Evolutionary conservation across 2,329 filamentous ascomycete species (phyloP).

Genomic region (Sordariomycetes sp.): DNA sequence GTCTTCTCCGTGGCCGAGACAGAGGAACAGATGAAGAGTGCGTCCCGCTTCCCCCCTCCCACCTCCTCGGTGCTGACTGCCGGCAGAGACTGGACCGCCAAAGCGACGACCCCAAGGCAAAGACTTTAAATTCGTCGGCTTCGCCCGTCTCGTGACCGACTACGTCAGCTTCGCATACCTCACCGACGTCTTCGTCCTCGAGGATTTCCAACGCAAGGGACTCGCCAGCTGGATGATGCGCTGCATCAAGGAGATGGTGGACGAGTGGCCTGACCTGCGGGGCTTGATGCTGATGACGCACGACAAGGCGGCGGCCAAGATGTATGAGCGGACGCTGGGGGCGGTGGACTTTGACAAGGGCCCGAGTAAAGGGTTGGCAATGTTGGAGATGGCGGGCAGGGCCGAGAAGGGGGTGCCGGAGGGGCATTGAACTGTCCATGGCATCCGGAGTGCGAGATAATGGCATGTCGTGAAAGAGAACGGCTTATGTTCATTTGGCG

Average conservation of each 20-base stretch:
- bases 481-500: no score
- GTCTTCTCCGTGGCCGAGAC: slow-evolving; percentile 38
- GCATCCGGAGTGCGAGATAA: no score
- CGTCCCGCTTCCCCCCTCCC: slow-evolving; percentile 14
- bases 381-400: slow-evolving; percentile 31
- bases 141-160: slow-evolving; percentile 57
- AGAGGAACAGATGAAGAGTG: slow-evolving; percentile 27
- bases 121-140: slow-evolving; percentile 26
- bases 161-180: slow-evolving; percentile 57
- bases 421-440: slow-evolving; percentile 12
- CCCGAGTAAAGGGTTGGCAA: slow-evolving; percentile 25
- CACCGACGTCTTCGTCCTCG: slow-evolving; percentile 58
- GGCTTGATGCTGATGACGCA: slow-evolving; percentile 46
- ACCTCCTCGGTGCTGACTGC: slow-evolving; percentile 18
- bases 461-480: no score
- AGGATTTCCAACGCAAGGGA: slow-evolving; percentile 50
- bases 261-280: slow-evolving; percentile 49
- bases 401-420: slow-evolving; percentile 23
- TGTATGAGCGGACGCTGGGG: slow-evolving; percentile 40
- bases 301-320: slow-evolving; percentile 23
- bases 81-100: slow-evolving; percentile 21
- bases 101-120: slow-evolving; percentile 18
- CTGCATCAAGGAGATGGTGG: slow-evolving; percentile 47
- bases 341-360: slow-evolving; percentile 33
- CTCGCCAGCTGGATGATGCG: slow-evolving; percentile 57